These are phyloP conservation scores for Aphanomyces cochlioides DNA, from an alignment of 352 stramenopile genomes.

Conservation along the genomic window DNA sequence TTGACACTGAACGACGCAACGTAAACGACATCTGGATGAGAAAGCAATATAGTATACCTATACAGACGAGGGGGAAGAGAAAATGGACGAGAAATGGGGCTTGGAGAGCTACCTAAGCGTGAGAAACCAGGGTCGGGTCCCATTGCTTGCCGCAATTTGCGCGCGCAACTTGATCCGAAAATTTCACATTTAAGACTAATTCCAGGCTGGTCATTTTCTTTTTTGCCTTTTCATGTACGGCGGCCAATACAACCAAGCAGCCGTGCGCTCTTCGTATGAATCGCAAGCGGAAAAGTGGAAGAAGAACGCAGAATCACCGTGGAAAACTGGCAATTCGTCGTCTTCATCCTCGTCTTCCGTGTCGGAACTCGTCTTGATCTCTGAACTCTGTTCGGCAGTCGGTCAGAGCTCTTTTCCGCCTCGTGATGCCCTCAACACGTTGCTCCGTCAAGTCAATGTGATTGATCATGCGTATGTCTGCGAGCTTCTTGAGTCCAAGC, in stretches of 20 bases:
- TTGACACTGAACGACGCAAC: too few species aligned
- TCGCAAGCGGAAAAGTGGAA: constrained; percentile 28
- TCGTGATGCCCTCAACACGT: constrained; percentile 69
- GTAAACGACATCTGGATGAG: too few species aligned
- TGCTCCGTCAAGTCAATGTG: constrained; percentile 64
- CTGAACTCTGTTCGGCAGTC: constrained; percentile 70
- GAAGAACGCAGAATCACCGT: not conserved
- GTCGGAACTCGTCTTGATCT: constrained; percentile 42
- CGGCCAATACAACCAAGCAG: not conserved
- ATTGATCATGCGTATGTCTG: constrained; percentile 80
- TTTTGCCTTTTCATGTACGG: not conserved
- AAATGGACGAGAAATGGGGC: too few species aligned
- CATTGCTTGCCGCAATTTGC: too few species aligned
- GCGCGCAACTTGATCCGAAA: too few species aligned
- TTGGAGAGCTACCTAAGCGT: too few species aligned
- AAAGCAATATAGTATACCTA: too few species aligned
- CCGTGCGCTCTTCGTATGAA: constrained; percentile 17
- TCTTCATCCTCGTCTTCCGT: not conserved
- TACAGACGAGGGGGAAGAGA: too few species aligned
- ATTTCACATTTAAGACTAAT: too few species aligned
- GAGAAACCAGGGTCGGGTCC: too few species aligned
- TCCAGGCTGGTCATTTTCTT: too few species aligned
- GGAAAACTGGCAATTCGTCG: constrained; percentile 1
- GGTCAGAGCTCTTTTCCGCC: constrained; percentile 79
- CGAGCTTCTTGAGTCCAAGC: constrained; percentile 80